These are phyloP conservation scores for Candida easanensis DNA, from an alignment of 805 yeast species.

Conservation along the genomic window DNA sequence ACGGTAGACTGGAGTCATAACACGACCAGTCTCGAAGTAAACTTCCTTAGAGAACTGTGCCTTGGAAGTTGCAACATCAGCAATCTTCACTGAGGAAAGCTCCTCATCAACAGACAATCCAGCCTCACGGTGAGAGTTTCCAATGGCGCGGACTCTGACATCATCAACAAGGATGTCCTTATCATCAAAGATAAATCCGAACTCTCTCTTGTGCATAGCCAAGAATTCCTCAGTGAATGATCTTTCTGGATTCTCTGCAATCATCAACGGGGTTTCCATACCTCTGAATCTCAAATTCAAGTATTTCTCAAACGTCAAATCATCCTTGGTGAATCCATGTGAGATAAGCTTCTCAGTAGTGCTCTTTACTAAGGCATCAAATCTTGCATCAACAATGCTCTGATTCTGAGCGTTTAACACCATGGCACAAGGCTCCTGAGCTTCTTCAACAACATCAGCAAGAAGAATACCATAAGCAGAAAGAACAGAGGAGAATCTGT, in stretches of 20 bases:
- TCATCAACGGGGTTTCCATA: slow-evolving; percentile 85
- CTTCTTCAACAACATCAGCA: slow-evolving; percentile 81
- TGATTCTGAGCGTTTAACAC: slow-evolving; percentile 34
- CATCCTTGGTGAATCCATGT: slow-evolving; percentile 53
- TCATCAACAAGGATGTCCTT: slow-evolving; percentile 67
- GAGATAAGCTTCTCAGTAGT: slow-evolving; percentile 39
- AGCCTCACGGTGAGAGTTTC: slow-evolving; percentile 46
- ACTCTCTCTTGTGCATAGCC: slow-evolving; percentile 61
- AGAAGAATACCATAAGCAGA: slow-evolving; percentile 88
- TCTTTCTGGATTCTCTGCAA: slow-evolving; percentile 33
- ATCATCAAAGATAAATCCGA: slow-evolving; percentile 62
- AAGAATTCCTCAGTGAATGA: slow-evolving; percentile 45
- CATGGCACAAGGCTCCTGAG: slow-evolving; percentile 67
- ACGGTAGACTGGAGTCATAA: slow-evolving; percentile 51
- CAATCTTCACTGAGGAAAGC: slow-evolving; percentile 34
- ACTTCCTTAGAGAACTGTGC: slow-evolving; percentile 42
- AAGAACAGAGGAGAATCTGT: slow-evolving; percentile 76
- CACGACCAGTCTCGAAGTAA: slow-evolving; percentile 53
- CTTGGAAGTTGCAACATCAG: slow-evolving; percentile 25
- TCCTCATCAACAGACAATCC: slow-evolving; percentile 52
- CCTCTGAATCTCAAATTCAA: slow-evolving; percentile 82
- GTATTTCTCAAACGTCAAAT: slow-evolving; percentile 57
- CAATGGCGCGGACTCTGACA: slow-evolving; percentile 70
- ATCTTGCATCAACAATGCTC: slow-evolving; percentile 39
- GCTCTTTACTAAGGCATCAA: slow-evolving; percentile 40